These are phyloP conservation scores for Petrea volubilis DNA, from an alignment of 257 asterid genomes.

Conservation along the genomic window DNA sequence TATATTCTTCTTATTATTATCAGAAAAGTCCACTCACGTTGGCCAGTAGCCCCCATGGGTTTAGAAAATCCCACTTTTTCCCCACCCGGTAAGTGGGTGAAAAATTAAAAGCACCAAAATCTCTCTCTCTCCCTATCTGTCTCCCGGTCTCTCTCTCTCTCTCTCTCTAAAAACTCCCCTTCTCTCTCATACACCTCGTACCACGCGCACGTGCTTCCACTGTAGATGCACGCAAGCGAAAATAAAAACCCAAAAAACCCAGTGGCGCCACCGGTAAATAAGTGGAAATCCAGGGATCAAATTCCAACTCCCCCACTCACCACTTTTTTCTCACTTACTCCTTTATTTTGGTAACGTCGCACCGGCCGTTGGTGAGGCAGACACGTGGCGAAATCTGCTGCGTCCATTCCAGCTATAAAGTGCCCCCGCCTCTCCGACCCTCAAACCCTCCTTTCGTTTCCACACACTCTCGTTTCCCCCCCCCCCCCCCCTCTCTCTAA, in stretches of 20 bases:
- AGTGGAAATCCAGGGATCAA: constrained; percentile 20
- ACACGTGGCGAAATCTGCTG: constrained; percentile 44
- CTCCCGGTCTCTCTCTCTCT: background rate
- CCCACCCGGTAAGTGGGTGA: too few species aligned
- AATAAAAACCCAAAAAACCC: background rate
- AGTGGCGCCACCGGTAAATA: constrained; percentile 30
- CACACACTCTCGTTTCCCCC: background rate
- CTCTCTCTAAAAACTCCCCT: background rate
- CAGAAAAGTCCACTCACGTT: background rate
- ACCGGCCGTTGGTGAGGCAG: constrained; percentile 16
- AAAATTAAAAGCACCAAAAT: too few species aligned
- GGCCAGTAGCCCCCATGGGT: background rate
- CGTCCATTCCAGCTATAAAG: constrained; percentile 35
- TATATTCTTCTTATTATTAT: background rate
- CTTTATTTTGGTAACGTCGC: constrained; percentile 21
- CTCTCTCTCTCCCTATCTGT: background rate
- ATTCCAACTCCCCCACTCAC: background rate
- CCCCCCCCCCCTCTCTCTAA: background rate
- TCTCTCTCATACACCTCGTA: constrained; percentile 8
- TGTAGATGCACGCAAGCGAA: constrained; percentile 29
- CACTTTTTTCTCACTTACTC: constrained; percentile 12
- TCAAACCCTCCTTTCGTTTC: constrained; percentile 4
- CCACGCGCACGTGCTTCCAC: constrained; percentile 38
- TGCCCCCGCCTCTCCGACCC: constrained; percentile 6
- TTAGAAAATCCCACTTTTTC: background rate